A percentile compares a stretch with the other conserved stretches of the same genome.
These are phyloP conservation scores for Scenedesmus sp. DNA, from an alignment of 163 green algal genomes.

Conservation along the genomic window DNA sequence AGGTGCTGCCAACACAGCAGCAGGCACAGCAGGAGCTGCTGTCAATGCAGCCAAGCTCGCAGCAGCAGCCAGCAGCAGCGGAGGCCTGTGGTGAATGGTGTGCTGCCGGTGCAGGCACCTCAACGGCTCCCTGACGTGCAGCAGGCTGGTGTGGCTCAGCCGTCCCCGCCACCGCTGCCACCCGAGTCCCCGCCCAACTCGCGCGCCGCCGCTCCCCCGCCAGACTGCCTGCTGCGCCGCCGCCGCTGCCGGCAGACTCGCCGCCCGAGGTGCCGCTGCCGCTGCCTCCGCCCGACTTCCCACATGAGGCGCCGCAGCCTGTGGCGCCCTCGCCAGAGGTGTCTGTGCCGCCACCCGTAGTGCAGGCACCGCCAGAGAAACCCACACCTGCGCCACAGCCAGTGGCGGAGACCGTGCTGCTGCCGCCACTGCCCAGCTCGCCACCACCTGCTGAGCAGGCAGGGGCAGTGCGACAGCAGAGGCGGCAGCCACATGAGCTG, in stretches of 20 bases:
- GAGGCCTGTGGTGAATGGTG: too few species aligned
- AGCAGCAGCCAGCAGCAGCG: conserved; percentile 1
- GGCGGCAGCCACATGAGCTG: background rate
- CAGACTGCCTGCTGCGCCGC: background rate
- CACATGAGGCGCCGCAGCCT: too few species aligned
- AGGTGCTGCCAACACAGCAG: background rate
- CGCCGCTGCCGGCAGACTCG: background rate
- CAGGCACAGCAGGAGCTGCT: background rate
- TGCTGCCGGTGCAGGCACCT: background rate
- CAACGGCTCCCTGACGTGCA: background rate
- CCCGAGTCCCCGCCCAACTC: background rate
- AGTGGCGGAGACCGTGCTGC: background rate
- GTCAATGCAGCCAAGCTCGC: background rate
- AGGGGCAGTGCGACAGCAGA: background rate
- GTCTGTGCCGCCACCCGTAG: too few species aligned
- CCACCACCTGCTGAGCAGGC: background rate
- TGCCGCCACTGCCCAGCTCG: background rate
- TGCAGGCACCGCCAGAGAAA: background rate
- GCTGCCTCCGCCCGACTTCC: background rate
- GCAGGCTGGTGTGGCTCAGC: background rate
- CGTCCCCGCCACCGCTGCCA: background rate
- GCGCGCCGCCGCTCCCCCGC: background rate
- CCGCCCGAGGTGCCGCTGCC: background rate
- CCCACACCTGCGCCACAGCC: background rate
- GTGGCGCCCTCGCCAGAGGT: too few species aligned